These are phyloP conservation scores for Linnemannia hyalina DNA, from an alignment of 192 early-diverging fungal species.

Conservation along the genomic window DNA sequence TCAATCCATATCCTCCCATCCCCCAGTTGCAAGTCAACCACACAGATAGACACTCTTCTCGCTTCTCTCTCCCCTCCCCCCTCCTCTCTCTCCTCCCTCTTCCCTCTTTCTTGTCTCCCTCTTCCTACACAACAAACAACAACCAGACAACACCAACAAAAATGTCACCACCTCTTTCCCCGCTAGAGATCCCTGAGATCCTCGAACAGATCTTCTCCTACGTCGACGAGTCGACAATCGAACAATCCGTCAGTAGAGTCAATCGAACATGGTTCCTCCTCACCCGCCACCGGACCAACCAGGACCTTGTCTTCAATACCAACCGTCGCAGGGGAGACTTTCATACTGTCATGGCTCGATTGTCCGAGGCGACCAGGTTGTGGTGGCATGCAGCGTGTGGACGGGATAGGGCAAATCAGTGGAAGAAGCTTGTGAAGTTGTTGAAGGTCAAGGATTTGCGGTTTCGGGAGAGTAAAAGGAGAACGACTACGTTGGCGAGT, in stretches of 20 bases:
- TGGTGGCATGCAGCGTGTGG: neutral
- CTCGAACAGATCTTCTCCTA: neutral
- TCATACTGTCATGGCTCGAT: neutral
- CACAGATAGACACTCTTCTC: neutral
- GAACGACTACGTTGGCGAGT: neutral
- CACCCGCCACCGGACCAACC: neutral
- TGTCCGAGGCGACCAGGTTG: neutral
- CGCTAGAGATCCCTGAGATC: neutral
- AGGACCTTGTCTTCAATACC: neutral
- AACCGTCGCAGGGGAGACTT: neutral
- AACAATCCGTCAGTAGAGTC: neutral
- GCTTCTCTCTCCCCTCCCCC: neutral
- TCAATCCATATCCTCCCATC: neutral
- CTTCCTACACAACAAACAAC: no score
- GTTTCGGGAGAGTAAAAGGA: neutral
- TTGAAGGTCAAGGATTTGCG: neutral
- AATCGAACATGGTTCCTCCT: slow-evolving; percentile 4
- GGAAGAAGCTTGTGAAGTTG: neutral
- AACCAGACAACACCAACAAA: neutral
- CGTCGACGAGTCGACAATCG: neutral
- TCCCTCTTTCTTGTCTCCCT: neutral
- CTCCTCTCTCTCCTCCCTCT: neutral
- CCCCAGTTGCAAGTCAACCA: neutral
- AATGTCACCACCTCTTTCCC: neutral
- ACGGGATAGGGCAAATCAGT: neutral